Evolutionary conservation across 2,329 filamentous ascomycete genomes (phyloP).

Genomic region (Madurella mycetomatis): DNA sequence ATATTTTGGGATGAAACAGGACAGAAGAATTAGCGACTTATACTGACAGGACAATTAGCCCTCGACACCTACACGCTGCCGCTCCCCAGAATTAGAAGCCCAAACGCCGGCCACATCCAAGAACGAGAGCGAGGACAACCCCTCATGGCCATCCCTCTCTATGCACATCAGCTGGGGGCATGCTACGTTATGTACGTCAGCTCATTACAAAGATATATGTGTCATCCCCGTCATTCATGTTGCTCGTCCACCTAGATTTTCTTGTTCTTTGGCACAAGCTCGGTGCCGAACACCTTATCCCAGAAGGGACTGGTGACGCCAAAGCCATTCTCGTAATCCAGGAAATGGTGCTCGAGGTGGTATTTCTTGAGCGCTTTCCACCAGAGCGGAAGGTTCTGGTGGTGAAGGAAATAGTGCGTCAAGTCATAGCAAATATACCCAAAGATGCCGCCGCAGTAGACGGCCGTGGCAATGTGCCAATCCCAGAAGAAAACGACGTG

Average conservation of each 20-base stretch:
- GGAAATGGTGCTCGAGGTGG: slow-evolving; percentile 94
- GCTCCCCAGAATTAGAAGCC: background rate
- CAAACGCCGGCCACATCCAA: too few species aligned
- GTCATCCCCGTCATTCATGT: slow-evolving; percentile 37
- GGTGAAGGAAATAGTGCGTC: slow-evolving; percentile 98
- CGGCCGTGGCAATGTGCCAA: slow-evolving; percentile 74
- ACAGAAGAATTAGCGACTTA: too few species aligned
- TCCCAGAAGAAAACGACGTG: slow-evolving; percentile 77
- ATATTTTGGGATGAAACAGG: too few species aligned
- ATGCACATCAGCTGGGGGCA: background rate
- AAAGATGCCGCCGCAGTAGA: slow-evolving; percentile 87
- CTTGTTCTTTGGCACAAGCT: slow-evolving; percentile 51
- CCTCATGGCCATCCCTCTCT: background rate
- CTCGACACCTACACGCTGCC: too few species aligned
- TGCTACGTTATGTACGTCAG: slow-evolving; percentile 8
- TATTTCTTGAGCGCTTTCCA: slow-evolving; percentile 96
- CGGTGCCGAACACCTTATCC: slow-evolving; percentile 88
- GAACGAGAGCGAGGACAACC: background rate
- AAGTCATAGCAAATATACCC: slow-evolving; percentile 95
- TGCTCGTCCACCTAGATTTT: slow-evolving; percentile 3
- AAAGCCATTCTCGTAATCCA: slow-evolving; percentile 96
- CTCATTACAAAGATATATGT: slow-evolving; percentile 20
- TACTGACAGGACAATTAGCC: too few species aligned
- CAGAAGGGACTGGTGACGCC: slow-evolving; percentile 96
- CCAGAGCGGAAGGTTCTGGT: slow-evolving; percentile 83